phyloP scores from a whole-genome alignment of 2,329 filamentous ascomycete species.

The Aspergillus ochraceoroseus region DNA sequence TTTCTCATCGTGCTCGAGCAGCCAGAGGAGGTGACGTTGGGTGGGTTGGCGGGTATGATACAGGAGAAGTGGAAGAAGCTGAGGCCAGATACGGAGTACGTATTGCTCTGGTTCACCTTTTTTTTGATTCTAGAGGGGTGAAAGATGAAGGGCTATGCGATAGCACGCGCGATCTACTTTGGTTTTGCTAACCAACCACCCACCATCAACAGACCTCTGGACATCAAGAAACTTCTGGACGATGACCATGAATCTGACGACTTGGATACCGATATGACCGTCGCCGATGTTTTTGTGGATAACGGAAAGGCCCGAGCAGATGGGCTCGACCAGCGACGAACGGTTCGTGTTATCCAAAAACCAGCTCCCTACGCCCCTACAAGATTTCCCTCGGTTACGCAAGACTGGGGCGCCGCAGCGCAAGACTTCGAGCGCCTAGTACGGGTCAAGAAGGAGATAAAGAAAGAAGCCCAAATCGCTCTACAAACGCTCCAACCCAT shows the following conservation, averaged over 20 bases:
- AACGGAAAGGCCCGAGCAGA: slow-evolving; percentile 33
- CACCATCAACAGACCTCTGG: slow-evolving; percentile 27
- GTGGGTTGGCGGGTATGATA: slow-evolving; percentile 31
- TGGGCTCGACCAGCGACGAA: slow-evolving; percentile 34
- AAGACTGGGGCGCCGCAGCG: slow-evolving; percentile 34
- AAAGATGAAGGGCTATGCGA: not conserved
- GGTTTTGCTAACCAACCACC: too few species aligned
- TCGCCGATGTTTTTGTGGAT: slow-evolving; percentile 39
- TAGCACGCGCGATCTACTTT: too few species aligned
- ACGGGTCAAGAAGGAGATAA: slow-evolving; percentile 16
- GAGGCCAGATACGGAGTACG: slow-evolving; percentile 32
- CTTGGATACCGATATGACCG: slow-evolving; percentile 32
- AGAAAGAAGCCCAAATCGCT: slow-evolving; percentile 4
- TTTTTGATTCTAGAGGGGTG: not conserved
- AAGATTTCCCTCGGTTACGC: slow-evolving; percentile 34
- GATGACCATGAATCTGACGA: slow-evolving; percentile 31
- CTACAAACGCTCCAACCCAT: slow-evolving; percentile 20
- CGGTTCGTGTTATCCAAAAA: slow-evolving; percentile 34
- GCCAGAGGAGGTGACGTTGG: slow-evolving; percentile 32
- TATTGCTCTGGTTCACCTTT: slow-evolving; percentile 8
- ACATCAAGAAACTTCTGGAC: slow-evolving; percentile 39
- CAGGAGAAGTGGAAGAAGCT: slow-evolving; percentile 33
- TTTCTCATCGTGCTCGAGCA: slow-evolving; percentile 32
- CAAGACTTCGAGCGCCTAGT: slow-evolving; percentile 18
- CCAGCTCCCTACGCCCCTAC: slow-evolving; percentile 23